A percentile compares a stretch with the other conserved stretches of the same genome.
These are phyloP conservation scores for Lepidium aucheri DNA, from an alignment of 345 rosid genomes.

Conservation along the genomic window DNA sequence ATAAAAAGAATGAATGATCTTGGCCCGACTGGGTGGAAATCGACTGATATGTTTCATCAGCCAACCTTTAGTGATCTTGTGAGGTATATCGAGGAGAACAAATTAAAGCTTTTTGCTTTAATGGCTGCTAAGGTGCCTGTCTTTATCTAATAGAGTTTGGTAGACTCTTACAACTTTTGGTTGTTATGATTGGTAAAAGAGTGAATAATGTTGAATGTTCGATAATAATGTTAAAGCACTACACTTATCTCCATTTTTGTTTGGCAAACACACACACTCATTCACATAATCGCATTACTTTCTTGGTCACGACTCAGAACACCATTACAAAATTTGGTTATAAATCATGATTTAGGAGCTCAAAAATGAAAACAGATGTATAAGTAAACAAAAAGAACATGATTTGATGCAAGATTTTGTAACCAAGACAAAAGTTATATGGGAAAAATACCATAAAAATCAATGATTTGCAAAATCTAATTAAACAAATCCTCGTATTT, in stretches of 20 bases:
- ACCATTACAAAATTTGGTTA: neutral
- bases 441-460: too few relatives aligned
- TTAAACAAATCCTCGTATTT: too few relatives aligned
- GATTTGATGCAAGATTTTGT: neutral
- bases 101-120: neutral
- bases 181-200: neutral
- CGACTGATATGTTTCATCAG: neutral
- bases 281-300: neutral
- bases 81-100: neutral
- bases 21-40: neutral
- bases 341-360: neutral
- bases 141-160: neutral
- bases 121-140: neutral
- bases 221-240: neutral
- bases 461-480: too few relatives aligned
- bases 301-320: neutral
- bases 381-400: neutral
- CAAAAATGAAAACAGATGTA: too few relatives aligned
- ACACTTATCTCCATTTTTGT: neutral
- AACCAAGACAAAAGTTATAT: neutral
- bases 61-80: neutral
- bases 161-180: neutral
- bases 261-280: neutral
- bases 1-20: constrained; percentile 30
- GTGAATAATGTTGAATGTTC: neutral